Evolutionary conservation across 2,329 filamentous ascomycete genomes (phyloP).

Genomic region (Aureobasidium sp.): DNA sequence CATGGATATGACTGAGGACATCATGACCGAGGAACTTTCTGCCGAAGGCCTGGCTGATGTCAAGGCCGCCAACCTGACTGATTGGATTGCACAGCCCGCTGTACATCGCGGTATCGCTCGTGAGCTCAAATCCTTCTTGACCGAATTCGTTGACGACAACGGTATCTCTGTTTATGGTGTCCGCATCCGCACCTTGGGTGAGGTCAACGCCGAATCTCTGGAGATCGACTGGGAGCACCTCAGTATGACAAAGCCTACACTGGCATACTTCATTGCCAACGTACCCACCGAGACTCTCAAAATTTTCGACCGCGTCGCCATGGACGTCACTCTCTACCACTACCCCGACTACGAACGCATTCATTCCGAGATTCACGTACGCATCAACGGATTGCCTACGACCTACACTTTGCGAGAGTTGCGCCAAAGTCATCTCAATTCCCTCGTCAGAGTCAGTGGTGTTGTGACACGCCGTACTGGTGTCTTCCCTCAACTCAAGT

Average conservation of each 20-base stretch:
- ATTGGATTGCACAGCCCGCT: slow-evolving; percentile 86
- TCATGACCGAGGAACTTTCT: slow-evolving; percentile 92
- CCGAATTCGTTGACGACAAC: slow-evolving; percentile 84
- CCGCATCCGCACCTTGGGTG: slow-evolving; percentile 88
- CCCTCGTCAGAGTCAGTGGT: slow-evolving; percentile 84
- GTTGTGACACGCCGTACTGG: slow-evolving; percentile 91
- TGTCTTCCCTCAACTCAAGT: slow-evolving; percentile 96
- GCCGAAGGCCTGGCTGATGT: slow-evolving; percentile 87
- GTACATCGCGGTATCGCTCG: slow-evolving; percentile 90
- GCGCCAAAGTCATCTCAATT: slow-evolving; percentile 92
- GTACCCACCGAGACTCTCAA: slow-evolving; percentile 91
- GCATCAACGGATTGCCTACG: slow-evolving; percentile 88
- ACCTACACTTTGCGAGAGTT: slow-evolving; percentile 92
- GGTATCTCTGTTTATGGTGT: slow-evolving; percentile 91
- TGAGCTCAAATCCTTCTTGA: slow-evolving; percentile 96
- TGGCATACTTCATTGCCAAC: slow-evolving; percentile 94
- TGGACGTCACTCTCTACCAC: slow-evolving; percentile 91
- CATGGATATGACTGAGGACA: slow-evolving; percentile 77
- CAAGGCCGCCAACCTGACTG: slow-evolving; percentile 84
- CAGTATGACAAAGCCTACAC: slow-evolving; percentile 78
- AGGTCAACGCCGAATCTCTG: slow-evolving; percentile 90
- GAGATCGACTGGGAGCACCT: slow-evolving; percentile 95
- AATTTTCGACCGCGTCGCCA: slow-evolving; percentile 91
- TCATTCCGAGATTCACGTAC: slow-evolving; percentile 94
- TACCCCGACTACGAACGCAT: slow-evolving; percentile 98